Conservation (phyloP, 768 basidiomycete species). For the Rickenella mellea region DNA sequence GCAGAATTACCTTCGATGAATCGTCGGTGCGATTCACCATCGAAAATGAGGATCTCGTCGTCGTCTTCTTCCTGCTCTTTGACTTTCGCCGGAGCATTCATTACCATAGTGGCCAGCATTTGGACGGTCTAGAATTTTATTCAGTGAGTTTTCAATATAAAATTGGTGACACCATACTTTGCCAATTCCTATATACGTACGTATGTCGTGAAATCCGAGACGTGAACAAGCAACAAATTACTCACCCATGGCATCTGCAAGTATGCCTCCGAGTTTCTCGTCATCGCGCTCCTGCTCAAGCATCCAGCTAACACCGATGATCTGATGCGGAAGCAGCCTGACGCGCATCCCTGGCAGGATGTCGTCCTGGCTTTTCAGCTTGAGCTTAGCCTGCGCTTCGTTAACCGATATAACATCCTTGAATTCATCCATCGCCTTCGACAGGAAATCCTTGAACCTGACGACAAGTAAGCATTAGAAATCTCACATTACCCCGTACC, state of each 20-base stretch:
- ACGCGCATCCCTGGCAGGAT: conserved; percentile 62
- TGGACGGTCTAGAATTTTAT: conserved; percentile 49
- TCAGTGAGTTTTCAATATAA: not conserved
- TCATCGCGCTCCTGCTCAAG: conserved; percentile 43
- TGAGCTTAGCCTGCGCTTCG: conserved; percentile 19
- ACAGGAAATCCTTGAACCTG: conserved; percentile 7
- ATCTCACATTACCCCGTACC: not conserved
- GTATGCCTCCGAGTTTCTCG: conserved; percentile 48
- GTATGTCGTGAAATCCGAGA: conserved; percentile 32
- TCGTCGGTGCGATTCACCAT: not conserved
- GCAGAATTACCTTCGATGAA: too few species aligned
- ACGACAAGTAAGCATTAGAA: not conserved
- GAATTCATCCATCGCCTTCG: conserved; percentile 11
- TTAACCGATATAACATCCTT: conserved; percentile 21
- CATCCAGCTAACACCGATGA: conserved; percentile 79
- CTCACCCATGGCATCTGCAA: conserved; percentile 33
- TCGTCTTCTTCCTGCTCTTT: conserved; percentile 26
- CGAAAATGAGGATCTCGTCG: not conserved
- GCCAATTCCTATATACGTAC: conserved; percentile 46
- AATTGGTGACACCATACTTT: conserved; percentile 6
- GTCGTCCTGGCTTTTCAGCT: conserved; percentile 34
- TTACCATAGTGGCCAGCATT: conserved; percentile 72
- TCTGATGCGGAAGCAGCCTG: conserved; percentile 62
- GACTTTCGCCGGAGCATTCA: conserved; percentile 39
- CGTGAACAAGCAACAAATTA: not conserved